Evolutionary conservation across 306 rosid species (phyloP).

Genomic region (Vigna hirtella): DNA sequence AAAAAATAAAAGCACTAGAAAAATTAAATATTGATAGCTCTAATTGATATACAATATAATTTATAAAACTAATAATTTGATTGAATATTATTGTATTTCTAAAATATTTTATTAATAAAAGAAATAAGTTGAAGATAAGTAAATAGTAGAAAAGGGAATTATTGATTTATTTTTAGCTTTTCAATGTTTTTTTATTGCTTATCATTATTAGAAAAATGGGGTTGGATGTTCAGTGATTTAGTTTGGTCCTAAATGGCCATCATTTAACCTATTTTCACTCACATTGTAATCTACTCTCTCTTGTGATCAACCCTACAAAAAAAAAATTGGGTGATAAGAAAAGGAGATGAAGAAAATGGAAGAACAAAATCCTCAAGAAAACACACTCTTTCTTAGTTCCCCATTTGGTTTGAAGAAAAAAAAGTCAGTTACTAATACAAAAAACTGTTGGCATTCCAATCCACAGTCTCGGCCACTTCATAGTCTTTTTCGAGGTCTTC

Average conservation of each 20-base stretch:
- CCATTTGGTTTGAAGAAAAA: not conserved
- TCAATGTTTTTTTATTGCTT: not conserved
- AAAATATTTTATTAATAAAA: too few species aligned
- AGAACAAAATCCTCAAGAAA: conserved; percentile 39
- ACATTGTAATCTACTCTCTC: conserved; percentile 41
- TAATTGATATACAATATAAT: too few species aligned
- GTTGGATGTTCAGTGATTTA: not conserved
- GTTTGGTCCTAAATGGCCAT: conserved; percentile 6
- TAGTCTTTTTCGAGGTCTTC: not conserved
- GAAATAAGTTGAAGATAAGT: too few species aligned
- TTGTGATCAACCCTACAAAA: conserved; percentile 13
- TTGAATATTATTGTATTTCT: too few species aligned
- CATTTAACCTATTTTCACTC: conserved; percentile 31
- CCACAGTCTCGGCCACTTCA: conserved; percentile 22
- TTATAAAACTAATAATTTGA: too few species aligned
- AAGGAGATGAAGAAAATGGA: conserved; percentile 32
- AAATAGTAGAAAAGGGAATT: too few species aligned
- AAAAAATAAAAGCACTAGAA: too few species aligned
- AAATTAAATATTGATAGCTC: too few species aligned
- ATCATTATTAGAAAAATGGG: not conserved
- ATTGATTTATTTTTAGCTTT: not conserved
- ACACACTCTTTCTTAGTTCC: conserved; percentile 46
- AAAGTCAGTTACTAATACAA: not conserved
- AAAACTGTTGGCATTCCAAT: conserved; percentile 46
- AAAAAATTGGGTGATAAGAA: not conserved